Evolutionary conservation across 805 yeast genomes (phyloP).

Genomic region (Cyberlindnera mycetangii): DNA sequence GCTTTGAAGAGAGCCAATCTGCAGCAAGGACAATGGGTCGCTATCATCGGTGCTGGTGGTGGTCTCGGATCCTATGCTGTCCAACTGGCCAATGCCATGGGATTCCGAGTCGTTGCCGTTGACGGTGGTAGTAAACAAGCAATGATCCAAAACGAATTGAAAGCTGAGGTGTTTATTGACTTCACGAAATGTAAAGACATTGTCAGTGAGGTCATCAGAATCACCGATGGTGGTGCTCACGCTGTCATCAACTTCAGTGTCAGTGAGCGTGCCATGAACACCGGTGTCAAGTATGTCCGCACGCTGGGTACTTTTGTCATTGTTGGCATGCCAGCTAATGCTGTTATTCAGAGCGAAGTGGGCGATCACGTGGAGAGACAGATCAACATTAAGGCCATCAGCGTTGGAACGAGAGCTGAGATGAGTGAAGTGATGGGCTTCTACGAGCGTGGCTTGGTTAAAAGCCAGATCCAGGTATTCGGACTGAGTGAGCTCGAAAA

Average conservation of each 20-base stretch:
- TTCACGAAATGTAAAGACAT: conserved; percentile 48
- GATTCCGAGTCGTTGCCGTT: conserved; percentile 64
- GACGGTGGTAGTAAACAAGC: conserved; percentile 70
- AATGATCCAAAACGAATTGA: conserved; percentile 45
- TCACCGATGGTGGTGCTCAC: conserved; percentile 64
- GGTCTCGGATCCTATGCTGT: conserved; percentile 75
- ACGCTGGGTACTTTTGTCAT: conserved; percentile 58
- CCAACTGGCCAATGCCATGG: conserved; percentile 77
- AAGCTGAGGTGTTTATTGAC: conserved; percentile 62
- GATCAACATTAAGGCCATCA: conserved; percentile 38
- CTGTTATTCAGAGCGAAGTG: conserved; percentile 41
- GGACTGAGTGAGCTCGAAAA: conserved; percentile 50
- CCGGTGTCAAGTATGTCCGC: conserved; percentile 50
- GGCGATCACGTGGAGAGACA: conserved; percentile 46
- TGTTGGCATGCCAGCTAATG: conserved; percentile 58
- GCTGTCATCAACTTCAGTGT: conserved; percentile 66
- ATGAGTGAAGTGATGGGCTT: conserved; percentile 66
- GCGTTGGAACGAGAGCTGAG: conserved; percentile 26
- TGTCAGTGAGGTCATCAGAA: conserved; percentile 39
- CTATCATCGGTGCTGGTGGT: conserved; percentile 78
- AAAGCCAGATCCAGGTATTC: conserved; percentile 54
- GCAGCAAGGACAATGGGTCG: conserved; percentile 68
- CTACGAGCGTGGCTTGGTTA: conserved; percentile 59
- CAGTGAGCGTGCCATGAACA: conserved; percentile 47
- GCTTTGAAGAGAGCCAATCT: conserved; percentile 57